phyloP scores from a whole-genome alignment of 192 early-diverging fungal species.

The Podila epicladia region DNA sequence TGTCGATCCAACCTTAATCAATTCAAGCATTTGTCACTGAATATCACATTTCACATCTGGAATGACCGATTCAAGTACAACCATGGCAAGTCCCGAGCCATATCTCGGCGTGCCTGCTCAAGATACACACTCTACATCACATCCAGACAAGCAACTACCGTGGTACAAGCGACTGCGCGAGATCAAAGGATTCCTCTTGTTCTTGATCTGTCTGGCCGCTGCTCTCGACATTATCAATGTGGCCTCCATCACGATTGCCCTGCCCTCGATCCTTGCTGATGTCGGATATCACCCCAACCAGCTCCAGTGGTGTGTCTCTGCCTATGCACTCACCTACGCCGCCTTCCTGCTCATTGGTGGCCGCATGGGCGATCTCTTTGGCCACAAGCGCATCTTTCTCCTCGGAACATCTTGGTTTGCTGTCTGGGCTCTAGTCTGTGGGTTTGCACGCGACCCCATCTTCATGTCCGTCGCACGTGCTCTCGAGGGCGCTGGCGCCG shows the following conservation, averaged over 20 bases:
- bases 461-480: slow-evolving; percentile 50
- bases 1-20: too few species aligned
- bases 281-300: slow-evolving; percentile 33
- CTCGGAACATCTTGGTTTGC: slow-evolving; percentile 41
- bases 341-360: slow-evolving; percentile 52
- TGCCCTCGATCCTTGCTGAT: slow-evolving; percentile 33
- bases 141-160: slow-evolving; percentile 7
- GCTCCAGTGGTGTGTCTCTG: slow-evolving; percentile 27
- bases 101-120: not conserved
- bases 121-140: slow-evolving; percentile 15
- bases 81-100: slow-evolving; percentile 13
- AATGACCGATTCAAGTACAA: slow-evolving; percentile 30
- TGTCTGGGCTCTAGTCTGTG: slow-evolving; percentile 42
- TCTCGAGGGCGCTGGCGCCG: slow-evolving; percentile 46
- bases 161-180: slow-evolving; percentile 31
- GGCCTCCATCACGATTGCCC: slow-evolving; percentile 37
- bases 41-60: too few species aligned
- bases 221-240: slow-evolving; percentile 42
- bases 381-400: slow-evolving; percentile 44
- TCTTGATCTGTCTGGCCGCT: slow-evolving; percentile 23
- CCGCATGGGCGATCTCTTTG: slow-evolving; percentile 51
- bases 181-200: slow-evolving; percentile 13
- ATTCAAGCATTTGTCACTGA: too few species aligned
- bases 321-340: slow-evolving; percentile 46
- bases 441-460: slow-evolving; percentile 43